phyloP scores from a whole-genome alignment of 352 stramenopile genomes.

The Globisporangium camurandrum region DNA sequence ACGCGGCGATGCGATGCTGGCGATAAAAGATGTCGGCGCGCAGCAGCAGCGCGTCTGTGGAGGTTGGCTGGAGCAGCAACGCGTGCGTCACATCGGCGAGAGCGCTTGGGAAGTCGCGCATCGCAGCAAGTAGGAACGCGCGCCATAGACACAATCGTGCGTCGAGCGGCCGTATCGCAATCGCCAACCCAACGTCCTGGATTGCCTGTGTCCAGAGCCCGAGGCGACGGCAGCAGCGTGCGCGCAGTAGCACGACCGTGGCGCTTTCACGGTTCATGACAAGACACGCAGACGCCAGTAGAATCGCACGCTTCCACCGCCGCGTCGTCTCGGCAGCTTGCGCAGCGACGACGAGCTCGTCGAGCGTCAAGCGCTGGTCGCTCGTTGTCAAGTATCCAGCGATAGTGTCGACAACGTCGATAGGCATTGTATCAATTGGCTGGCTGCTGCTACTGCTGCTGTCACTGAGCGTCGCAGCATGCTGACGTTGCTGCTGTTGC shows the following conservation, averaged over 20 bases:
- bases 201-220: constrained; percentile 68
- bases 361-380: constrained; percentile 50
- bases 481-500: constrained; percentile 29
- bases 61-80: constrained; percentile 55
- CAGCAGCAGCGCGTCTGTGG: constrained; percentile 52
- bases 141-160: constrained; percentile 48
- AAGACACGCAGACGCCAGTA: constrained; percentile 63
- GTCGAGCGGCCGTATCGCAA: constrained; percentile 42
- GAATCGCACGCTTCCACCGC: constrained; percentile 61
- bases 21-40: constrained; percentile 61
- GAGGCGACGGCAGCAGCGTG: constrained; percentile 57
- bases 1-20: constrained; percentile 28
- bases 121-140: constrained; percentile 51
- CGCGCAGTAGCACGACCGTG: constrained; percentile 45
- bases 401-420: constrained; percentile 37
- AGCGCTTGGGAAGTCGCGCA: constrained; percentile 38
- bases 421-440: constrained; percentile 13
- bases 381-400: constrained; percentile 40
- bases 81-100: constrained; percentile 52
- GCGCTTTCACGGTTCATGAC: constrained; percentile 60
- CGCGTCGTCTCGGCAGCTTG: constrained; percentile 45
- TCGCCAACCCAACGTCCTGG: constrained; percentile 50
- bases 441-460: constrained; percentile 3
- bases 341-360: constrained; percentile 53
- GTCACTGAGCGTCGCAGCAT: not conserved